A percentile compares a stretch with the other conserved stretches of the same genome.
phyloP scores from a whole-genome alignment of 768 basidiomycete species.

The Leccinum sublutescens region DNA sequence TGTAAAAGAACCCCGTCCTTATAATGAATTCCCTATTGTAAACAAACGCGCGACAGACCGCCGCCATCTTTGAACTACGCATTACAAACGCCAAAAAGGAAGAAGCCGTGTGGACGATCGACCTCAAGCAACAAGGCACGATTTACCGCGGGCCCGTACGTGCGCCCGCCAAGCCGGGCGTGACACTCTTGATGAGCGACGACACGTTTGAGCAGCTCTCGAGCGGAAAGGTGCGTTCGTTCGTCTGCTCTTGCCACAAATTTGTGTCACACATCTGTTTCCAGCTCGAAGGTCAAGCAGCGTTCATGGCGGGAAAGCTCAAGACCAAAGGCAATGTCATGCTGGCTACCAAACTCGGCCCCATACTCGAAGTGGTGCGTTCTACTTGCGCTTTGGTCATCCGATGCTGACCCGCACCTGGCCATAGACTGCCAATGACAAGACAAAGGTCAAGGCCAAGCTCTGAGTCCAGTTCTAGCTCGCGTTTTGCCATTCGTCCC shows the following conservation, averaged over 20 bases:
- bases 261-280: background rate
- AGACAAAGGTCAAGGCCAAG: conserved; percentile 36
- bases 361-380: conserved; percentile 66
- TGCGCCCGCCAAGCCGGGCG: conserved; percentile 66
- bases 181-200: conserved; percentile 76
- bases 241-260: background rate
- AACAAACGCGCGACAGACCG: conserved; percentile 48
- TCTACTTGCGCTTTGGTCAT: background rate
- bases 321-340: conserved; percentile 93
- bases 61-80: conserved; percentile 84
- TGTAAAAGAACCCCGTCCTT: too few species aligned
- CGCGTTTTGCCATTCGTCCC: background rate
- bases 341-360: conserved; percentile 89
- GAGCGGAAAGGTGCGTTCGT: conserved; percentile 57
- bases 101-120: conserved; percentile 85
- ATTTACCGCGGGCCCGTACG: conserved; percentile 64
- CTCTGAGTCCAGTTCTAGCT: conserved; percentile 26
- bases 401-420: background rate
- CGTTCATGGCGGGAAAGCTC: conserved; percentile 93
- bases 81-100: conserved; percentile 72
- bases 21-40: too few species aligned
- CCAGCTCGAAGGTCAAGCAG: conserved; percentile 87
- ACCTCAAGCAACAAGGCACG: conserved; percentile 81
- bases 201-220: conserved; percentile 73
- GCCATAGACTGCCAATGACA: conserved; percentile 28